These are phyloP conservation scores for Aspergillus alliaceus DNA, from an alignment of 2,329 filamentous ascomycete genomes.

Conservation along the genomic window DNA sequence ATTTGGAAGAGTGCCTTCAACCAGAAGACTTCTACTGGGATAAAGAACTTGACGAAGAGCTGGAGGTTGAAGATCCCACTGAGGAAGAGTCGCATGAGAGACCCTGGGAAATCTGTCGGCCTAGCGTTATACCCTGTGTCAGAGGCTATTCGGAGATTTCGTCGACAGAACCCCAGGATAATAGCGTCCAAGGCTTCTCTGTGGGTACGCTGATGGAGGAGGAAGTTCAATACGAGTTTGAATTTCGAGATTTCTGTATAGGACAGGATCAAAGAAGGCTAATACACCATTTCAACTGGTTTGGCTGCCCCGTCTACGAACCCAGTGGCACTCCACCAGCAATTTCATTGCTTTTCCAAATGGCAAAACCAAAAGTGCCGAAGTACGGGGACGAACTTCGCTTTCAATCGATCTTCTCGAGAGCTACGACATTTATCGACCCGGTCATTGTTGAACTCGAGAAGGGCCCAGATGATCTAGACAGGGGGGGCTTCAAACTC, in stretches of 20 bases:
- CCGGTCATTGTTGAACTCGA: conserved; percentile 20
- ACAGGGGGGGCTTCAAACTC: conserved; percentile 9
- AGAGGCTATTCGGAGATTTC: too few relatives aligned
- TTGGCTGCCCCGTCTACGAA: conserved; percentile 8
- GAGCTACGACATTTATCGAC: conserved; percentile 20
- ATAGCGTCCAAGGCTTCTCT: background rate
- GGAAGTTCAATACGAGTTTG: background rate
- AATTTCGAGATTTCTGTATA: background rate
- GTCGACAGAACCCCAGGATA: background rate
- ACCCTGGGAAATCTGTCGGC: background rate
- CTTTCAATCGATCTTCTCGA: conserved; percentile 11
- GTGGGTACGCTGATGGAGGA: background rate
- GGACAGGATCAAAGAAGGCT: background rate
- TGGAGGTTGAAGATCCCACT: background rate
- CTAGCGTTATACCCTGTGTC: background rate
- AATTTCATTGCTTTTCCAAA: conserved; percentile 24
- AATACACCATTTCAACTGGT: conserved; percentile 31
- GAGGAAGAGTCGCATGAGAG: background rate
- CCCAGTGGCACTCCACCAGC: conserved; percentile 20
- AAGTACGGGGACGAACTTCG: conserved; percentile 6
- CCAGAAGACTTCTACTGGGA: background rate
- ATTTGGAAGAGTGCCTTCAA: background rate
- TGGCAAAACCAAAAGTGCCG: conserved; percentile 14
- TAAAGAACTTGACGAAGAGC: background rate
- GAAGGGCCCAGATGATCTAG: background rate